Conservation (phyloP, 1,284 basidiomycete species). For the Schizophyllum amplum region DNA sequence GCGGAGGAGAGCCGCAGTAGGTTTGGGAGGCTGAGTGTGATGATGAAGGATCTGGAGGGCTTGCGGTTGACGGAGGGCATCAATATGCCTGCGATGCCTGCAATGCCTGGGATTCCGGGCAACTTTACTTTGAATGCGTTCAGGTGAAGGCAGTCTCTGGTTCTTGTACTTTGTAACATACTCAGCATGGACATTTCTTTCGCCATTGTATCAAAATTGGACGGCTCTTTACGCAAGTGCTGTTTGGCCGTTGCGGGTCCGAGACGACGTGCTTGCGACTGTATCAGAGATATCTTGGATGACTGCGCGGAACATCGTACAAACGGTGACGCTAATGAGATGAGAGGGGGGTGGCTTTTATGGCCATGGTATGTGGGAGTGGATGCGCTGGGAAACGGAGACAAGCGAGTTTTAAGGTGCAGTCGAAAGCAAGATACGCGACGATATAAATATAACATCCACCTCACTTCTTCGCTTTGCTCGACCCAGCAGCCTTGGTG, state of each 20-base stretch:
- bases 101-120: slow-evolving; percentile 26
- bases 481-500: neutral
- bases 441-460: neutral
- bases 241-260: too few relatives aligned
- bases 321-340: too few relatives aligned
- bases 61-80: slow-evolving; percentile 54
- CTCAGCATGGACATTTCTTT: too few relatives aligned
- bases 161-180: neutral
- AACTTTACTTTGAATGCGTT: slow-evolving; percentile 31
- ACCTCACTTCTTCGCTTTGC: slow-evolving; percentile 9
- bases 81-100: slow-evolving; percentile 39
- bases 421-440: neutral
- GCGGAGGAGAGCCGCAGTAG: slow-evolving; percentile 46
- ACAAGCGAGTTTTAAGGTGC: too few relatives aligned
- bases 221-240: too few relatives aligned
- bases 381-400: too few relatives aligned
- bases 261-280: too few relatives aligned
- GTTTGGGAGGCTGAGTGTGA: slow-evolving; percentile 65
- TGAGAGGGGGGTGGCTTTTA: too few relatives aligned
- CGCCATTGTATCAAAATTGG: too few relatives aligned
- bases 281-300: too few relatives aligned
- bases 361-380: too few relatives aligned
- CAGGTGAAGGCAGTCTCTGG: neutral
- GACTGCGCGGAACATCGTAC: too few relatives aligned
- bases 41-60: slow-evolving; percentile 79